These are phyloP conservation scores for Monosporozyma yasuniensis DNA, from an alignment of 805 yeast genomes.

Conservation along the genomic window DNA sequence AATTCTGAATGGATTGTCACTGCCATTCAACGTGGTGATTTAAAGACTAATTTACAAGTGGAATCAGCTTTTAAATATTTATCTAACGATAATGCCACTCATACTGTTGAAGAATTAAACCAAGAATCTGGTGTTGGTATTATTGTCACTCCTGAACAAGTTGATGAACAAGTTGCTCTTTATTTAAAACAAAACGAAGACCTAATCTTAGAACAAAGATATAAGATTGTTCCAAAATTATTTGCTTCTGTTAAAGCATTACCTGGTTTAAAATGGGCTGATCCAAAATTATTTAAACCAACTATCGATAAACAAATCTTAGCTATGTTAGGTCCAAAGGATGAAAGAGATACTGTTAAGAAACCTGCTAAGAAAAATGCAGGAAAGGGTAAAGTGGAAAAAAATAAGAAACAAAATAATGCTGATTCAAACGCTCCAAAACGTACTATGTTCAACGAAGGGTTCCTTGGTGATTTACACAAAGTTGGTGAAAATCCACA, in stretches of 20 bases:
- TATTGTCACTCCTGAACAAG: slow-evolving; percentile 57
- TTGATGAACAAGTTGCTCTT: slow-evolving; percentile 44
- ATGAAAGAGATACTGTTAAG: slow-evolving; percentile 80
- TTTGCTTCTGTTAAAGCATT: slow-evolving; percentile 69
- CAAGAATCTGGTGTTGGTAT: slow-evolving; percentile 76
- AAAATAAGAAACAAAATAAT: slow-evolving; percentile 18
- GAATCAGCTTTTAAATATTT: slow-evolving; percentile 73
- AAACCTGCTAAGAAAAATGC: slow-evolving; percentile 36
- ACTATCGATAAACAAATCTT: slow-evolving; percentile 71
- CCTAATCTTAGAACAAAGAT: slow-evolving; percentile 62
- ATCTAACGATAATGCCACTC: slow-evolving; percentile 37
- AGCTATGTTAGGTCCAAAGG: slow-evolving; percentile 81
- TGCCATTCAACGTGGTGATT: slow-evolving; percentile 55
- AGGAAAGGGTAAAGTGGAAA: slow-evolving; percentile 18
- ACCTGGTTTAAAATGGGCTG: slow-evolving; percentile 83
- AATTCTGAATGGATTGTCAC: slow-evolving; percentile 45
- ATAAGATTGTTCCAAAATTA: slow-evolving; percentile 65
- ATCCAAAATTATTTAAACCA: slow-evolving; percentile 80
- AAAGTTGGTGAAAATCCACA: slow-evolving; percentile 95
- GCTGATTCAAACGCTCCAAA: slow-evolving; percentile 13
- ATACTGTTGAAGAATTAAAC: slow-evolving; percentile 47
- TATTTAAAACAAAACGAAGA: slow-evolving; percentile 53
- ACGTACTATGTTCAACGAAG: slow-evolving; percentile 87
- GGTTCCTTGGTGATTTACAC: slow-evolving; percentile 90
- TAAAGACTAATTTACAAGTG: slow-evolving; percentile 65